Evolutionary conservation across 2,329 filamentous ascomycete genomes (phyloP).

Genomic region (Neonectria hederae): DNA sequence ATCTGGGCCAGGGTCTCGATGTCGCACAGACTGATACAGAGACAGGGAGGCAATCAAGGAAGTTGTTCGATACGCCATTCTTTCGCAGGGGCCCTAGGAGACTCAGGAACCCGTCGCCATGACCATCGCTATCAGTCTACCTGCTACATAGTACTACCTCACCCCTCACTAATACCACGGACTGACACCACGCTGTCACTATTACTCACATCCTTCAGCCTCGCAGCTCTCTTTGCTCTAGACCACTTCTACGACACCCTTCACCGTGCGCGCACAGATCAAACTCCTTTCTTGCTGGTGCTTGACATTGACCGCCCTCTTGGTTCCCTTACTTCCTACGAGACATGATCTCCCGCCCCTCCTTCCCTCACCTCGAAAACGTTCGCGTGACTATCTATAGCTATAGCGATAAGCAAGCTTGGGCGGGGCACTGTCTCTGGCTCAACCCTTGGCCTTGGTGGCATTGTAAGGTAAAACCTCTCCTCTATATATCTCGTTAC

Average conservation of each 20-base stretch:
- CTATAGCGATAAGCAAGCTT: not conserved
- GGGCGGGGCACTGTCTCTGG: too few species aligned
- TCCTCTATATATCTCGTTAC: too few species aligned
- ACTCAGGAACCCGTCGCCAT: constrained; percentile 18
- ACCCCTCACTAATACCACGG: not conserved
- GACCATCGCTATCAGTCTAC: constrained; percentile 2
- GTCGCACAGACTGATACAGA: not conserved
- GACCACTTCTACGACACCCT: not conserved
- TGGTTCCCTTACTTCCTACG: not conserved
- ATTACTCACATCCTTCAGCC: not conserved
- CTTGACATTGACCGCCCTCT: not conserved
- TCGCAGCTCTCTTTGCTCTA: not conserved
- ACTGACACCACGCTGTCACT: not conserved
- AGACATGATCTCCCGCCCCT: constrained; percentile 10
- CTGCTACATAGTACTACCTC: too few species aligned
- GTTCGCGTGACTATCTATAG: not conserved
- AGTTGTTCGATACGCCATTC: not conserved
- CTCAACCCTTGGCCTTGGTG: too few species aligned
- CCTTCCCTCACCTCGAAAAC: constrained; percentile 1
- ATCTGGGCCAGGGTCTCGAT: not conserved
- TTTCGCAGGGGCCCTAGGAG: not conserved
- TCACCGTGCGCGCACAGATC: not conserved
- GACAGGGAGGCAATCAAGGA: not conserved
- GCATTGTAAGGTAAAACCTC: too few species aligned
- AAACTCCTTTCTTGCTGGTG: not conserved